Percentiles rank a stretch among this genome's conserved stretches.
Conservation (phyloP, 2,329 filamentous ascomycete genomes). For the Fusarium subtropicale region DNA sequence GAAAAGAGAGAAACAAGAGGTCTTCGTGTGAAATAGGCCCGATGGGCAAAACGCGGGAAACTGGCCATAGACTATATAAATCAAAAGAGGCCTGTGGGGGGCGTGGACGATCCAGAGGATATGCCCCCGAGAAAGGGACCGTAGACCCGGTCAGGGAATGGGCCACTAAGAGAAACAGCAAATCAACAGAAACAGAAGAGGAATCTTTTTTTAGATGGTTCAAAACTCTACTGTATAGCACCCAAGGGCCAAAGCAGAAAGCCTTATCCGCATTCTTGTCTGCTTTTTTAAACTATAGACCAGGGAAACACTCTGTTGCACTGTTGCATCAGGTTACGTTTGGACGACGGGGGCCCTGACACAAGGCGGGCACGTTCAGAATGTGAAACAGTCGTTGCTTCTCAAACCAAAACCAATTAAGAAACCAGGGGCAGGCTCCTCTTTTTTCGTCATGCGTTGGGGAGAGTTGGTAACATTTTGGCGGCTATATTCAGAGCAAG, state of each 20-base stretch:
- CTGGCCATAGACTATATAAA: constrained; percentile 43
- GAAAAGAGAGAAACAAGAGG: constrained; percentile 16
- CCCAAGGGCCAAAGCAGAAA: not conserved
- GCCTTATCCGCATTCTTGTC: not conserved
- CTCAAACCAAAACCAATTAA: constrained; percentile 4
- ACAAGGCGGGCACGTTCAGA: constrained; percentile 30
- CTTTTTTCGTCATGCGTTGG: constrained; percentile 20
- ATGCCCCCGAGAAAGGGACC: constrained; percentile 42
- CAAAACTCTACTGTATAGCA: constrained; percentile 23
- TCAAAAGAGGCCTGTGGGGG: constrained; percentile 37
- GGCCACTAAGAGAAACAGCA: constrained; percentile 23
- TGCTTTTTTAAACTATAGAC: not conserved
- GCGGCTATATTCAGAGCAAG: not conserved
- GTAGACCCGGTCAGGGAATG: constrained; percentile 34
- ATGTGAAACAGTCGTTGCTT: constrained; percentile 42
- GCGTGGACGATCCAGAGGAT: constrained; percentile 42
- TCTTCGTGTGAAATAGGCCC: constrained; percentile 21
- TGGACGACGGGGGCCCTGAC: constrained; percentile 41
- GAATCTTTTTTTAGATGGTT: constrained; percentile 38
- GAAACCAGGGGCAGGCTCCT: constrained; percentile 11
- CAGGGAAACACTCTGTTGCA: not conserved
- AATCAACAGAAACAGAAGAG: not conserved
- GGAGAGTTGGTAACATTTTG: constrained; percentile 6
- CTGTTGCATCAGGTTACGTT: constrained; percentile 39
- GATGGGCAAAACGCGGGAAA: constrained; percentile 40